Percentiles rank a stretch among this genome's conserved stretches.
Conservation (phyloP, 1,284 basidiomycete genomes). For the Ceraceosorus guamensis region DNA sequence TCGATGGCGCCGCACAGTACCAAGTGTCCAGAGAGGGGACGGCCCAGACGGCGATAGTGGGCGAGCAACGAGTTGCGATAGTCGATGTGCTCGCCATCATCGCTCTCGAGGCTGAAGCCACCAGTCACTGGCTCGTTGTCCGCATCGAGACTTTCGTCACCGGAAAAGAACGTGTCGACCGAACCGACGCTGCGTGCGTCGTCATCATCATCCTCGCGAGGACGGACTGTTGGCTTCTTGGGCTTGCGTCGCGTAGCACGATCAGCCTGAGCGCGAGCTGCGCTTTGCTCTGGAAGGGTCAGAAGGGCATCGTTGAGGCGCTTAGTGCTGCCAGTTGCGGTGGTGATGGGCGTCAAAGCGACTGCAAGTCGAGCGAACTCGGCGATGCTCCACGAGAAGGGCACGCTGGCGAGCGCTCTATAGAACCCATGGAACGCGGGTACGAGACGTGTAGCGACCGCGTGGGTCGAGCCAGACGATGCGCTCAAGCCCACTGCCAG, state of each 20-base stretch:
- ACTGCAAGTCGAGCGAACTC: constrained; percentile 62
- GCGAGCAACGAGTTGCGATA: constrained; percentile 58
- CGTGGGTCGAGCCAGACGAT: constrained; percentile 57
- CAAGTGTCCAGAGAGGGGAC: constrained; percentile 78
- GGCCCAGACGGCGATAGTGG: constrained; percentile 65
- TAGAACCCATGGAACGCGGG: constrained; percentile 80
- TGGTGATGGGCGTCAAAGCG: constrained; percentile 59
- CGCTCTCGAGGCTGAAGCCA: constrained; percentile 25
- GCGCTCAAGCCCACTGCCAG: constrained; percentile 17
- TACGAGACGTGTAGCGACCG: constrained; percentile 63
- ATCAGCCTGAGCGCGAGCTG: constrained; percentile 49
- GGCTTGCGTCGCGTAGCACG: constrained; percentile 27
- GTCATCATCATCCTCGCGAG: constrained; percentile 19
- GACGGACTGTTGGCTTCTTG: constrained; percentile 26
- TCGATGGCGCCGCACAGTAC: constrained; percentile 77
- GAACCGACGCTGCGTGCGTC: constrained; percentile 24
- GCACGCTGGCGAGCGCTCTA: constrained; percentile 69
- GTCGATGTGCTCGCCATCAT: constrained; percentile 19
- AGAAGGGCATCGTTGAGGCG: constrained; percentile 53
- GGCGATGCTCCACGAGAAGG: constrained; percentile 64
- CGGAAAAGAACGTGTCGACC: constrained; percentile 52
- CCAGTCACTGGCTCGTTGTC: constrained; percentile 19
- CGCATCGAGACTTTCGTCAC: constrained; percentile 28
- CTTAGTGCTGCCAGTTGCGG: constrained; percentile 57
- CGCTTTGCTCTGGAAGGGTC: constrained; percentile 45